A percentile compares a stretch with the other conserved stretches of the same genome.
Conservation (phyloP, 2,329 filamentous ascomycete species). For the Penicillium vulpinum region DNA sequence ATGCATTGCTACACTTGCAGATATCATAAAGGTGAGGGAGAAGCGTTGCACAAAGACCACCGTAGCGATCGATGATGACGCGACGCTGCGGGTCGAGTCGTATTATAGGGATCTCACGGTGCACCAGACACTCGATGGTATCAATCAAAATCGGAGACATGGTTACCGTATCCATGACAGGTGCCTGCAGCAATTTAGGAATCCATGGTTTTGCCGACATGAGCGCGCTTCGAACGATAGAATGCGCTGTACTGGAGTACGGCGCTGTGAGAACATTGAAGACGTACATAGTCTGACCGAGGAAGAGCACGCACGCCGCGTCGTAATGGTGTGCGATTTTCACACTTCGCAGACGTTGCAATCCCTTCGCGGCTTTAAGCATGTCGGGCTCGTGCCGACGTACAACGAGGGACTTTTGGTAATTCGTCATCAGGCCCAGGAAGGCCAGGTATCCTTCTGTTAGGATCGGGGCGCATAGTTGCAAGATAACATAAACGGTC, state of each 20-base stretch:
- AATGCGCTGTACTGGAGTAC: slow-evolving; percentile 23
- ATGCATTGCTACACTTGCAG: slow-evolving; percentile 25
- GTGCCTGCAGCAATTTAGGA: slow-evolving; percentile 21
- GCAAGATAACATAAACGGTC: slow-evolving; percentile 19
- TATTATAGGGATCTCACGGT: slow-evolving; percentile 34
- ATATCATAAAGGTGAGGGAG: slow-evolving; percentile 36
- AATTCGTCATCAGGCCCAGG: slow-evolving; percentile 24
- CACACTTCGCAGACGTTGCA: slow-evolving; percentile 22
- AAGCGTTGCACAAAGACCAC: slow-evolving; percentile 31
- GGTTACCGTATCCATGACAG: slow-evolving; percentile 30
- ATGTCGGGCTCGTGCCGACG: slow-evolving; percentile 22
- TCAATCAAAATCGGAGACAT: slow-evolving; percentile 34
- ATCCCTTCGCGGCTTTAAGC: slow-evolving; percentile 20
- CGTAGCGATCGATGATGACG: slow-evolving; percentile 31
- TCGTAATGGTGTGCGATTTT: slow-evolving; percentile 24
- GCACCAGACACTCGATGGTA: slow-evolving; percentile 32
- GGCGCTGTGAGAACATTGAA: slow-evolving; percentile 32
- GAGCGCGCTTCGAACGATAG: slow-evolving; percentile 31
- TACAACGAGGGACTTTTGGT: slow-evolving; percentile 23
- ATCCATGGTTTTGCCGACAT: slow-evolving; percentile 32
- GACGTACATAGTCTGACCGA: slow-evolving; percentile 31
- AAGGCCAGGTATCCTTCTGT: slow-evolving; percentile 27
- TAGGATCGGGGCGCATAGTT: slow-evolving; percentile 18
- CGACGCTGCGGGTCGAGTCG: slow-evolving; percentile 19
- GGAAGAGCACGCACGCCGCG: slow-evolving; percentile 24